Conservation (phyloP, 306 rosid genomes). For the Sechiopsis laciniata region DNA sequence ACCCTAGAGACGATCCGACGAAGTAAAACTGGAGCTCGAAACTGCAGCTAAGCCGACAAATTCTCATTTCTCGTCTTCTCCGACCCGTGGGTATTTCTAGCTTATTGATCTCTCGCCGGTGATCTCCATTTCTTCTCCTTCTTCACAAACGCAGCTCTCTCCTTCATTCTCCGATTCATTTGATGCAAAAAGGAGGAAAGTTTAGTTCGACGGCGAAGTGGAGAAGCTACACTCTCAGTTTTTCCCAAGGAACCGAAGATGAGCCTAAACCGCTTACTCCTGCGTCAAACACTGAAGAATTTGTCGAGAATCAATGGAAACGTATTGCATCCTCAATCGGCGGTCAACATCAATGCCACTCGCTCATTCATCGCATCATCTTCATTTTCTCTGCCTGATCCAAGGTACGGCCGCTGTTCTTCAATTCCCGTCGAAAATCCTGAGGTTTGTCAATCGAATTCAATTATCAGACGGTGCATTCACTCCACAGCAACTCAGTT, state of each 20-base stretch:
- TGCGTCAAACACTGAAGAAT: slow-evolving; percentile 30
- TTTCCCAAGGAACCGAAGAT: slow-evolving; percentile 21
- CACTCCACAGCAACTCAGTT: slow-evolving; percentile 32
- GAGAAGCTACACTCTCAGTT: neutral
- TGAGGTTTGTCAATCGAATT: slow-evolving; percentile 14
- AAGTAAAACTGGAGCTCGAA: neutral
- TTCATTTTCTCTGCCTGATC: slow-evolving; percentile 20
- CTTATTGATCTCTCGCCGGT: neutral
- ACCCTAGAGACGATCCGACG: neutral
- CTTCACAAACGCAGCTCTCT: neutral
- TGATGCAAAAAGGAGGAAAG: slow-evolving; percentile 2
- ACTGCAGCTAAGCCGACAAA: neutral
- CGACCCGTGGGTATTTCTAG: neutral
- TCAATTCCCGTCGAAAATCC: slow-evolving; percentile 21
- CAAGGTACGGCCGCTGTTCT: neutral
- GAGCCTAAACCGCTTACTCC: slow-evolving; percentile 43
- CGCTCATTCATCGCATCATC: slow-evolving; percentile 20
- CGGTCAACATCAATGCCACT: slow-evolving; percentile 2
- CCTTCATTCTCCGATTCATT: neutral
- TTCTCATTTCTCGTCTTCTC: neutral
- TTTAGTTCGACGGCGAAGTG: slow-evolving; percentile 3
- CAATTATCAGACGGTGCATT: slow-evolving; percentile 19
- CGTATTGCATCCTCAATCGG: neutral
- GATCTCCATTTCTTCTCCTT: neutral
- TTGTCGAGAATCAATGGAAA: slow-evolving; percentile 32